These are phyloP conservation scores for Scenedesmus sp. DNA, from an alignment of 163 green algal species.

Conservation along the genomic window DNA sequence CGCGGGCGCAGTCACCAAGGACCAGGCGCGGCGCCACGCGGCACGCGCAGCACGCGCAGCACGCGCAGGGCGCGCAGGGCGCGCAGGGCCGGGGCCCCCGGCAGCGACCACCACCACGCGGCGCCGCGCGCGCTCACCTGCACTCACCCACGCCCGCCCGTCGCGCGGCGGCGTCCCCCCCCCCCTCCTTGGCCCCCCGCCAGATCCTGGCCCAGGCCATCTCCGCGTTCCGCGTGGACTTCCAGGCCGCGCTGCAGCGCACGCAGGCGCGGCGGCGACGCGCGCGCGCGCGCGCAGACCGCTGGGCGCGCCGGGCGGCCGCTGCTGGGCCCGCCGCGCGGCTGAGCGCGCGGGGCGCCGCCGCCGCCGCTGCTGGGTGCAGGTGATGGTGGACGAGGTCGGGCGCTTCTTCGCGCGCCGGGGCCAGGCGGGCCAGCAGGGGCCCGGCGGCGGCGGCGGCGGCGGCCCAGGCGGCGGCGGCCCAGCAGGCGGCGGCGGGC, in stretches of 20 bases:
- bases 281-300: too few relatives aligned
- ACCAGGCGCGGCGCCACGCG: conserved; percentile 48
- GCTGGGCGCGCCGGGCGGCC: too few relatives aligned
- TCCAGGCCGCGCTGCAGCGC: conserved; percentile 57
- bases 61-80: too few relatives aligned
- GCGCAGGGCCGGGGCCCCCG: too few relatives aligned
- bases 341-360: too few relatives aligned
- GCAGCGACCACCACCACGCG: too few relatives aligned
- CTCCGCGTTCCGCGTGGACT: conserved; percentile 71
- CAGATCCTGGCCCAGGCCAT: conserved; percentile 75
- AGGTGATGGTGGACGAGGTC: conserved; percentile 59
- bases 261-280: too few relatives aligned
- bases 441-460: not conserved
- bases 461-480: not conserved
- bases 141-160: too few relatives aligned
- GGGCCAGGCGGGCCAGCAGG: not conserved
- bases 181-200: too few relatives aligned
- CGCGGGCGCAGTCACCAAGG: conserved; percentile 50
- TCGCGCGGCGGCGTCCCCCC: conserved; percentile 13
- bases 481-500: not conserved
- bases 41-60: too few relatives aligned
- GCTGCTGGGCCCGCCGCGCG: too few relatives aligned
- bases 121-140: too few relatives aligned
- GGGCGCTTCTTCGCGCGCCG: conserved; percentile 56
- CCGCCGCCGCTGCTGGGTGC: not conserved